Conservation (phyloP, 805 yeast genomes). For the Starmerella powellii region DNA sequence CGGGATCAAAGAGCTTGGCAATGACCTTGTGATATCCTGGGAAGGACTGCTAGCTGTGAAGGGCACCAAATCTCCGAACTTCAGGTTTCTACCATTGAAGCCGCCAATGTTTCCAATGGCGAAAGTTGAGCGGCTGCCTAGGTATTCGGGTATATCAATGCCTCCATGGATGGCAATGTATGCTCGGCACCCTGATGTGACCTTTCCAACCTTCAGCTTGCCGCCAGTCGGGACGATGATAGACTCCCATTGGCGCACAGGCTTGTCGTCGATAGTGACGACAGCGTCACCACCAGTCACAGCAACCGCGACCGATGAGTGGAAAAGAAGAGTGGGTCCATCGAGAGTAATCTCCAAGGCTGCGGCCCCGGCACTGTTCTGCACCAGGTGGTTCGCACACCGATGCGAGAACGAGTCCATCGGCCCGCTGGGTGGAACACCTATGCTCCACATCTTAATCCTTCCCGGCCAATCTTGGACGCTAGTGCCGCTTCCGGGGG, state of each 20-base stretch:
- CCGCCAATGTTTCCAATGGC: conserved; percentile 90
- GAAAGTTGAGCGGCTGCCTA: conserved; percentile 94
- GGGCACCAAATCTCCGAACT: conserved; percentile 83
- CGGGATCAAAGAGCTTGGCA: conserved; percentile 49
- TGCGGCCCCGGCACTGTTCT: conserved; percentile 70
- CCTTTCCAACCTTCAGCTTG: conserved; percentile 66
- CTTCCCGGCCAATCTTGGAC: conserved; percentile 95
- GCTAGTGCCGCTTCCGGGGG: conserved; percentile 92
- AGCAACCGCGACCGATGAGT: conserved; percentile 63
- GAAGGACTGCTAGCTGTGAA: conserved; percentile 36
- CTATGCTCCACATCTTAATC: conserved; percentile 71
- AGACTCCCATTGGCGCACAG: conserved; percentile 59
- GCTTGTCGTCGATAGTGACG: conserved; percentile 51
- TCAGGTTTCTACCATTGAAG: conserved; percentile 80
- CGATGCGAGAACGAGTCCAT: conserved; percentile 91
- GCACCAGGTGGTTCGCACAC: conserved; percentile 80
- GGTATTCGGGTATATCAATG: conserved; percentile 82
- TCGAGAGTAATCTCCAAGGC: conserved; percentile 79
- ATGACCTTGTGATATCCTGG: conserved; percentile 32
- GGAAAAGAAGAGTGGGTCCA: conserved; percentile 82
- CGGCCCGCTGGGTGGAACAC: conserved; percentile 98
- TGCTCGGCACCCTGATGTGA: conserved; percentile 73
- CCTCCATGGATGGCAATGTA: conserved; percentile 88
- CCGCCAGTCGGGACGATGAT: conserved; percentile 61
- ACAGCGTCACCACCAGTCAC: conserved; percentile 76